Base-by-base conservation (phyloP, 345 rosid species). In the Citrus sinensis region DNA sequence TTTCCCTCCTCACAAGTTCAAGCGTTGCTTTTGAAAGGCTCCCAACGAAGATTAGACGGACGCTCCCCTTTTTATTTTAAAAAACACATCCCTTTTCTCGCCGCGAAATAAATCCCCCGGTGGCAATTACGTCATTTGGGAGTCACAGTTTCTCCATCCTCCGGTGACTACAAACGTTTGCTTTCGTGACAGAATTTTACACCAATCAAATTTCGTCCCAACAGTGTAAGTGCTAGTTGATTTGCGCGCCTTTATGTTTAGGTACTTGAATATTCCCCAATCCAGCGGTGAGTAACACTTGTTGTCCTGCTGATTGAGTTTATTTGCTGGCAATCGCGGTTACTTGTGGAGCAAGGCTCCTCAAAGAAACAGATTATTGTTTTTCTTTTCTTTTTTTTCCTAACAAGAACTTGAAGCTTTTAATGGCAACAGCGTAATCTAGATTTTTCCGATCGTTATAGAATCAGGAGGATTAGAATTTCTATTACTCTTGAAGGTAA, bases 1-100 rank as follows among this genome's bases (percentile, higher is more conserved):
- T 46, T 46, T 46, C 55, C 78, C 78, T 29, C 39, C 70, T 13
- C 27, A 13, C 82, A 55, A 81, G 80, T 81, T 81, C 83, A 80
- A 83, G 84, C 83, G 88, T 80, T 87, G 69, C 79, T 65, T 65
- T 24, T 51, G 5, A 4, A 42, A 25, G 6, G 58, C 42, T 63
- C 78, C 60, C 60, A 64, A 29, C 39, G 10, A 46, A 46, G 51
- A 30, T 2, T 29, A 29, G 30, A 11, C 51, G 51, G 51, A 46
- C 51, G 51, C 51, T 46, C 51, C 51, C 51, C 51, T 3, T 13
- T 46, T 46, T 46, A 3, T 46, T 11, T 46, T 46, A 0, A 0
- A 4, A 46, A 46, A 46, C 17, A 46, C 51, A 46, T 71, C 61
- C 61, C 9, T n/a, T 27, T 8, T 17, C 9, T 71, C 34, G 37